phyloP scores from a whole-genome alignment of 148 eudicot species.

The Camellia lanceoleosa region DNA sequence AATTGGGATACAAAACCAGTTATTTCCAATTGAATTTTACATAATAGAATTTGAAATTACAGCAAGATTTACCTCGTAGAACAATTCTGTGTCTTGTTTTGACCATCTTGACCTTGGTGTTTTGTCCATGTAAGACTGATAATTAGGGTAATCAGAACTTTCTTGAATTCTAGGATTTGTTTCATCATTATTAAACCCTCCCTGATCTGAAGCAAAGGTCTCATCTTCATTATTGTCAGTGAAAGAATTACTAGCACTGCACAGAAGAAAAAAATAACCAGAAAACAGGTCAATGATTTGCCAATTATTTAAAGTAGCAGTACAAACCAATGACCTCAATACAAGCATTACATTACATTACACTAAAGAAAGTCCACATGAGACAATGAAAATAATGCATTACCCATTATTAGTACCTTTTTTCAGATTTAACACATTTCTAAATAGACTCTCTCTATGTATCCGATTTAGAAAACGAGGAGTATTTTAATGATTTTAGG shows the following conservation, averaged over 20 bases:
- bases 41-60: neutral
- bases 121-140: conserved; percentile 52
- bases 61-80: conserved; percentile 56
- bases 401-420: too few relatives aligned
- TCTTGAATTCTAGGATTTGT: conserved; percentile 30
- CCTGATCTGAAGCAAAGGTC: conserved; percentile 36
- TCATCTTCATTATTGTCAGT: conserved; percentile 37
- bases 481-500: too few relatives aligned
- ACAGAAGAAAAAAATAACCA: conserved; percentile 15
- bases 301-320: too few relatives aligned
- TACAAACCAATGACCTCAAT: too few relatives aligned
- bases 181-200: conserved; percentile 31
- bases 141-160: conserved; percentile 47
- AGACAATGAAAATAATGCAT: neutral
- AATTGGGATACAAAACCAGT: neutral
- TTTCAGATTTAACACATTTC: too few relatives aligned
- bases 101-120: conserved; percentile 63
- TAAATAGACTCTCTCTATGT: too few relatives aligned
- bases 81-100: conserved; percentile 77
- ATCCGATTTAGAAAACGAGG: neutral
- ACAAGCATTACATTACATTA: too few relatives aligned
- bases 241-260: conserved; percentile 39
- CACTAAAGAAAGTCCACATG: too few relatives aligned
- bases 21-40: neutral
- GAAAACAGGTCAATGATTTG: neutral